A percentile compares a stretch with the other conserved stretches of the same genome.
Conservation (phyloP, 805 yeast genomes). For the Saccharomycopsis selenospora region DNA sequence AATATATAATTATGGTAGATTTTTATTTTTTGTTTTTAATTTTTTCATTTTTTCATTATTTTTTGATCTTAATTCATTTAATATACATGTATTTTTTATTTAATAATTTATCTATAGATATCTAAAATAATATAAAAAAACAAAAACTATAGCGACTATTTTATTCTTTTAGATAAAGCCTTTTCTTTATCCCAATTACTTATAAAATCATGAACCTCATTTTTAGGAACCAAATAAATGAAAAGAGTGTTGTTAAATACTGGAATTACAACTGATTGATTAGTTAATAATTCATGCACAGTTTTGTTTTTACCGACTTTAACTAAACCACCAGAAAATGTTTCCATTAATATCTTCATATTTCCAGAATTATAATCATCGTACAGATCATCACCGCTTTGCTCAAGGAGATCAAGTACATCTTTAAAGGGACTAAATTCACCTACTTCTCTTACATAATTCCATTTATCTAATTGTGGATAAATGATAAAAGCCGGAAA, state of each 20-base stretch:
- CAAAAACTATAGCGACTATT: no score
- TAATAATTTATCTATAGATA: no score
- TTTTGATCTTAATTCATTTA: no score
- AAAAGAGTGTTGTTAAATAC: conserved; percentile 67
- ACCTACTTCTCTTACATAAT: conserved; percentile 66
- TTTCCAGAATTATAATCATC: conserved; percentile 48
- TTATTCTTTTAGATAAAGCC: conserved; percentile 44
- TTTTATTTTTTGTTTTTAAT: background rate
- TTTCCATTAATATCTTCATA: conserved; percentile 74
- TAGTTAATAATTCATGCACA: conserved; percentile 55
- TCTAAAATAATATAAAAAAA: no score
- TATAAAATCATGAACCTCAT: conserved; percentile 58
- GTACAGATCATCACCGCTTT: conserved; percentile 66
- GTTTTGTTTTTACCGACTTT: conserved; percentile 75
- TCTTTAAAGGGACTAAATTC: conserved; percentile 65
- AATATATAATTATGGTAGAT: background rate
- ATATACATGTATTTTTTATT: background rate
- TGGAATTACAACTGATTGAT: conserved; percentile 60
- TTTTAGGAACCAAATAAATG: conserved; percentile 73
- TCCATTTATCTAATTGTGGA: conserved; percentile 80
- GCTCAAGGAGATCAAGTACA: conserved; percentile 49
- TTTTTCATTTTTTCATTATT: no score
- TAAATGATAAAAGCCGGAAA: conserved; percentile 76
- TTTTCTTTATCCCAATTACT: conserved; percentile 53
- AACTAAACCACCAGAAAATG: conserved; percentile 74